Conservation (phyloP, 768 basidiomycete species). For the Pisolithus marmoratus region DNA sequence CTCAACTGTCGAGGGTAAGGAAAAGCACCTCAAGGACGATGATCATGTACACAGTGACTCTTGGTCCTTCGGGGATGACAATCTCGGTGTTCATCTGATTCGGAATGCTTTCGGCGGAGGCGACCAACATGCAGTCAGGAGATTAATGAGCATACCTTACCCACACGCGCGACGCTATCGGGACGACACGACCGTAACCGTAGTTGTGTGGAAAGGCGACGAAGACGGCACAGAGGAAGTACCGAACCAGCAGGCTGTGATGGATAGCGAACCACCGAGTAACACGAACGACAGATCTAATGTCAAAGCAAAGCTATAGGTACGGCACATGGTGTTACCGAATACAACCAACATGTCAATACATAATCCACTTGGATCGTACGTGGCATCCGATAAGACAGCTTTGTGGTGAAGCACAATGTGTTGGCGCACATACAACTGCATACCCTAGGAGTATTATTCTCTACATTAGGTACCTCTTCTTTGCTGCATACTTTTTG, state of each 20-base stretch:
- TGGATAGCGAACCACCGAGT: not conserved
- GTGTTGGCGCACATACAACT: no score
- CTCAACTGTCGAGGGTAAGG: constrained; percentile 60
- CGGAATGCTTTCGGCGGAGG: constrained; percentile 92
- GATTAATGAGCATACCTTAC: constrained; percentile 74
- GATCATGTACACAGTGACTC: constrained; percentile 35
- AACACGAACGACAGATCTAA: not conserved
- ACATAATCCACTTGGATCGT: no score
- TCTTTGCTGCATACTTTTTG: constrained; percentile 20
- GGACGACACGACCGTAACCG: constrained; percentile 83
- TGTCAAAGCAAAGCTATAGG: constrained; percentile 49
- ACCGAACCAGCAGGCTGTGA: constrained; percentile 1
- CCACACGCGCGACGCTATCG: constrained; percentile 71
- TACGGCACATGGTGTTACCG: not conserved
- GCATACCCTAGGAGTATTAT: no score
- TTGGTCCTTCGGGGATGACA: constrained; percentile 79
- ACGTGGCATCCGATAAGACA: no score
- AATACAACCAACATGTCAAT: not conserved
- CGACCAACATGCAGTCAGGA: constrained; percentile 51
- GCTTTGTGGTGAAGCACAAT: no score
- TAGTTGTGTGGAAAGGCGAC: constrained; percentile 78
- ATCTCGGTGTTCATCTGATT: constrained; percentile 77
- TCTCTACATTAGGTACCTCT: no score
- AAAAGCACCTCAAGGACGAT: constrained; percentile 23
- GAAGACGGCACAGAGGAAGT: constrained; percentile 33